Evolutionary conservation across 2,329 filamentous ascomycete species (phyloP), one percentile per base, ranked within the genome.

Genomic region (Ceratocystis ficicola): DNA sequence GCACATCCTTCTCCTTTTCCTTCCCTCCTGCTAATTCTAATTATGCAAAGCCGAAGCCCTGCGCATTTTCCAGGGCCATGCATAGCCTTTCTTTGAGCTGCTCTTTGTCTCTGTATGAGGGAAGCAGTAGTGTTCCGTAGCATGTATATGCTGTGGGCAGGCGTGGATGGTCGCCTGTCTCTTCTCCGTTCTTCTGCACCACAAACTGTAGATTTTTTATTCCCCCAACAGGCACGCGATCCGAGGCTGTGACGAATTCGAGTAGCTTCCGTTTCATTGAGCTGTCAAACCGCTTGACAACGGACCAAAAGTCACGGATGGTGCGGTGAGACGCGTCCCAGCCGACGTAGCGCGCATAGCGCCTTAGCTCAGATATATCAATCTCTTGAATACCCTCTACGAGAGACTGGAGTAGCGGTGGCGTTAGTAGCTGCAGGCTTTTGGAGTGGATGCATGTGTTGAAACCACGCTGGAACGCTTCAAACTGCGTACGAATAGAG

Each of bases 181-280:
- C 87, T 65, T 85, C 80, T 17, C 89, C 85, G 72, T 91, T 90
- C 71, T 83, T 85, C 75, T 93, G 88, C 55, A 99, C 81, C 15
- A 89, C 83, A 74, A 97, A 97, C 71, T 88, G 86, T 60, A 97
- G 78, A 70, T 88, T 90, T 69, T 83, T 82, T 72, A 92, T 85
- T 2, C 94, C 94, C 22, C 89, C 91, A 0, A 96, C 89, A 0
- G 94, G 94, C 1, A 97, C 83, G 1, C 94, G 83, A 72, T 96
- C 92, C 71, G 87, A 93, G 0, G 93, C 93, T 15, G 94, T 99
- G 36, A 99, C 92, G 72, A 99, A 99, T 73, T 96, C 91, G 41
- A 99, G 80, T 44, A 99, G 77, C 71, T 84, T 85, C 64, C 85
- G 83, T 75, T 87, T 87, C 79, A 92, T 87, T 57, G 82, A 79